Percentiles rank a stretch among this genome's conserved stretches.
phyloP scores from a whole-genome alignment of 306 rosid species.

The Morella rubra region DNA sequence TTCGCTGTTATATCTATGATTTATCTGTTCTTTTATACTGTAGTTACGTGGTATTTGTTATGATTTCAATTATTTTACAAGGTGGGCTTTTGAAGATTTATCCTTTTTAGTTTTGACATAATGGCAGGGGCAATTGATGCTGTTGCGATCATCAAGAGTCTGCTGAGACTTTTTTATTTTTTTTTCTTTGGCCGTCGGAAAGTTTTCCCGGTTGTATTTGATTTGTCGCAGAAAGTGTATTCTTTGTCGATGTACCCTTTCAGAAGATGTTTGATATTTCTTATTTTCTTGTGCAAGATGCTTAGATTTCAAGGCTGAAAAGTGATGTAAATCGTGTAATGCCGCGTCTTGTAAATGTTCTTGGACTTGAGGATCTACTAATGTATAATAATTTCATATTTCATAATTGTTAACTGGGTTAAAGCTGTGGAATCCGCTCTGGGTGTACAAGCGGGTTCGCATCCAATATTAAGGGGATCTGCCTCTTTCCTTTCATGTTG shows the following conservation, averaged over 20 bases:
- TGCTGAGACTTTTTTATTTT: not conserved
- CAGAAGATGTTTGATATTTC: constrained; percentile 8
- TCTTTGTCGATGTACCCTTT: not conserved
- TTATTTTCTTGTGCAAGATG: constrained; percentile 2
- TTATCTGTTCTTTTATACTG: not conserved
- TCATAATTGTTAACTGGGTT: not conserved
- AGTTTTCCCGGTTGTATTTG: constrained; percentile 6
- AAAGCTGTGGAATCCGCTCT: not conserved
- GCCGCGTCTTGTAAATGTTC: not conserved
- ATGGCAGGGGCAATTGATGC: constrained; percentile 4
- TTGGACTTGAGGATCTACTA: not conserved
- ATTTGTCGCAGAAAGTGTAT: constrained; percentile 7
- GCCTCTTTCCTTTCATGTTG: not conserved
- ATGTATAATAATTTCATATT: not conserved
- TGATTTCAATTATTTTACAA: constrained; percentile 5
- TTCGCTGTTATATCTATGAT: not conserved
- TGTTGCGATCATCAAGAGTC: constrained; percentile 5
- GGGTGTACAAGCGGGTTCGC: not conserved
- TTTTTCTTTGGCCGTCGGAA: not conserved
- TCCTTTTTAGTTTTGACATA: not conserved
- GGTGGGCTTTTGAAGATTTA: constrained; percentile 9
- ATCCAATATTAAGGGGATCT: not conserved
- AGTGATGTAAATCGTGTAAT: not conserved
- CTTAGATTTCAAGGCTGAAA: constrained; percentile 5
- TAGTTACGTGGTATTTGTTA: not conserved